Conservation (phyloP, 2,329 filamentous ascomycete species). For the Zalaria sp. region DNA sequence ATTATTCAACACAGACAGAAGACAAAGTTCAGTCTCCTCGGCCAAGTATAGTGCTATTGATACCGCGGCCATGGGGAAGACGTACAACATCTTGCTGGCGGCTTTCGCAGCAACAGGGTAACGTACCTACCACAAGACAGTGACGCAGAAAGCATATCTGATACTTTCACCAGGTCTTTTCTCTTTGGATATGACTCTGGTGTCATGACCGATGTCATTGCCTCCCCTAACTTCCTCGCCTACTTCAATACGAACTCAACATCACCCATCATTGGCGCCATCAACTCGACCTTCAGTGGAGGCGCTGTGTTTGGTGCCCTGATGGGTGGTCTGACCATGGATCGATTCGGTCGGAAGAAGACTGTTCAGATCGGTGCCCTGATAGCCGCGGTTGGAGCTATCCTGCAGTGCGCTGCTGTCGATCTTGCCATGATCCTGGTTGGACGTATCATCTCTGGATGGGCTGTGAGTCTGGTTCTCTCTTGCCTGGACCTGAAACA, state of each 20-base stretch:
- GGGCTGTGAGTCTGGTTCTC: conserved; percentile 24
- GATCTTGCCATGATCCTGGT: conserved; percentile 42
- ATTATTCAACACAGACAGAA: too few relatives aligned
- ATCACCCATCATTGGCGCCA: conserved; percentile 43
- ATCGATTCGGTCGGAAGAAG: conserved; percentile 43
- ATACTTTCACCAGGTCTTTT: conserved; percentile 15
- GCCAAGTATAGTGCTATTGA: too few relatives aligned
- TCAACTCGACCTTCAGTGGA: conserved; percentile 49
- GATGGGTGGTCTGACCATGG: conserved; percentile 44
- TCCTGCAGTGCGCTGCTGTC: conserved; percentile 44
- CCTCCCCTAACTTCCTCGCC: conserved; percentile 39
- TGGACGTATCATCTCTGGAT: conserved; percentile 45
- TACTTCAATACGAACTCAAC: conserved; percentile 40
- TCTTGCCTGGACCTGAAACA: too few relatives aligned
- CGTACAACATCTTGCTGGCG: conserved; percentile 15
- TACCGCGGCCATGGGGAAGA: conserved; percentile 3
- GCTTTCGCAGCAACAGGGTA: conserved; percentile 15
- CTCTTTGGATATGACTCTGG: conserved; percentile 35
- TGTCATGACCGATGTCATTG: conserved; percentile 38
- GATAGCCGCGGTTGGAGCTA: conserved; percentile 44
- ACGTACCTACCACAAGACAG: neutral
- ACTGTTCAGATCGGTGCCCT: conserved; percentile 46
- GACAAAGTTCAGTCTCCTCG: too few relatives aligned
- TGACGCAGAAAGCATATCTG: conserved; percentile 2
- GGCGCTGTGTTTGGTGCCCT: conserved; percentile 43